Evolutionary conservation across 352 stramenopile species (phyloP), one percentile per base, ranked within the genome.

Genomic region (Globisporangium heterothallicum): DNA sequence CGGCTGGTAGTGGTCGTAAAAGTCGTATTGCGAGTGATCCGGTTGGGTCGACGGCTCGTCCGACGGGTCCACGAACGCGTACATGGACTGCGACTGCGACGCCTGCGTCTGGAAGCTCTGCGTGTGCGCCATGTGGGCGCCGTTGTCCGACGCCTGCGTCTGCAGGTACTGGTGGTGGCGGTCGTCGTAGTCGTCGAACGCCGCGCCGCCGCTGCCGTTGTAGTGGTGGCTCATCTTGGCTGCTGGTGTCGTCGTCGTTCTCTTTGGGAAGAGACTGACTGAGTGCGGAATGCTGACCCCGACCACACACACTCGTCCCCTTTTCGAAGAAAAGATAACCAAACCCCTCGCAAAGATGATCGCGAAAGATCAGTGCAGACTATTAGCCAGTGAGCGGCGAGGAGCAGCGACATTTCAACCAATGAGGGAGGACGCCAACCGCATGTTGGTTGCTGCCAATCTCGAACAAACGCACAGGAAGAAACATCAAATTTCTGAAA

Each of bases 1-100:
- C 36, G 61, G 21, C 41, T 73, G 56, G 58, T 86, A 88, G 55
- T 82, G 78, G 66, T 86, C 76, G 61, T 81, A 88, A 57, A 87
- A 85, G 47, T 72, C 57, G 61, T 72, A 72, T 14, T 54, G 22
- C 35, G 65, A 63, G 30, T 66, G 63, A 38, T 62, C 57, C 27
- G 36, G 52, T 49, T 68, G 64, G 58, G 69, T 74, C 24, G 62
- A 45, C 47, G 66, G 61, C n/a, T 61, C 54, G 42, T 72, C 70
- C 9, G 46, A 61, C 27, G 74, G 74, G 52, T 91, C 79, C 49
- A 87, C 77, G 61, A 91, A 91, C 35, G 74, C 63, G 58, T 87
- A 91, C 42, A 71, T 53, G 22, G 67, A 64, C 59, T 60, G 60
- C 40, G 63, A 56, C 58, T 70, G 72, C 49, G 73, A 84, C 43